Conservation (phyloP, 1,284 basidiomycete genomes). For the Cutaneotrichosporon cavernicola region DNA sequence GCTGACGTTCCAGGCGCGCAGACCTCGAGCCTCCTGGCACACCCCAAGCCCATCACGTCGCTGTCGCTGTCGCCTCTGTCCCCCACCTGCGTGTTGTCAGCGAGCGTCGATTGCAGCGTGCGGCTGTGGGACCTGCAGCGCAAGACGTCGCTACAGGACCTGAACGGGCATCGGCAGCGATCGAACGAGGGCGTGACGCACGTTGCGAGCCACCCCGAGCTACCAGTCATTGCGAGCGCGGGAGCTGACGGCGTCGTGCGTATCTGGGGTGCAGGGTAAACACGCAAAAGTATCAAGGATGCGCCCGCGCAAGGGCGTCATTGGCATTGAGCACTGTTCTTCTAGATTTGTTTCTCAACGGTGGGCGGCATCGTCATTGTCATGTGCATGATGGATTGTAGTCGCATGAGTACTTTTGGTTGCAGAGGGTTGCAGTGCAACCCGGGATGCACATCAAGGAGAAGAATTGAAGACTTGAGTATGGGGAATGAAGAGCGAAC, state of each 20-base stretch:
- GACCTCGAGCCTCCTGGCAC: constrained; percentile 87
- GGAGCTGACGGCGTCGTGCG: constrained; percentile 95
- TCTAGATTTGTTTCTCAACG: constrained; percentile 3
- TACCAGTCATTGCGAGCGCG: constrained; percentile 85
- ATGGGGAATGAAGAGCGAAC: not conserved
- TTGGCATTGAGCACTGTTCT: constrained; percentile 4
- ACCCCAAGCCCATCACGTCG: constrained; percentile 86
- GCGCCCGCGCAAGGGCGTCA: not conserved
- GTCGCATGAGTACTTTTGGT: constrained; percentile 10
- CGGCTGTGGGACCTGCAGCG: constrained; percentile 85
- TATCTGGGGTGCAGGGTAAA: constrained; percentile 58
- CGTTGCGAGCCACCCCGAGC: constrained; percentile 62
- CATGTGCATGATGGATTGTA: constrained; percentile 13
- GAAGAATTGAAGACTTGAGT: not conserved
- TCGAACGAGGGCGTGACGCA: constrained; percentile 80
- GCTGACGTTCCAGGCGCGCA: constrained; percentile 13
- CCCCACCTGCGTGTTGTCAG: constrained; percentile 70
- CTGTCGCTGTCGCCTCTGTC: constrained; percentile 80
- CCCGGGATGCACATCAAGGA: not conserved
- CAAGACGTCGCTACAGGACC: constrained; percentile 77
- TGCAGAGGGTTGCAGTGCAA: constrained; percentile 1
- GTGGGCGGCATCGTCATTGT: constrained; percentile 12
- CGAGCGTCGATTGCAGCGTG: constrained; percentile 88
- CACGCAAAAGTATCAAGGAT: not conserved
- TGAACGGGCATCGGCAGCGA: constrained; percentile 79